Evolutionary conservation across 225 moss, liverwort and hornwort genomes (phyloP).

Genomic region (Polytrichum formosum): DNA sequence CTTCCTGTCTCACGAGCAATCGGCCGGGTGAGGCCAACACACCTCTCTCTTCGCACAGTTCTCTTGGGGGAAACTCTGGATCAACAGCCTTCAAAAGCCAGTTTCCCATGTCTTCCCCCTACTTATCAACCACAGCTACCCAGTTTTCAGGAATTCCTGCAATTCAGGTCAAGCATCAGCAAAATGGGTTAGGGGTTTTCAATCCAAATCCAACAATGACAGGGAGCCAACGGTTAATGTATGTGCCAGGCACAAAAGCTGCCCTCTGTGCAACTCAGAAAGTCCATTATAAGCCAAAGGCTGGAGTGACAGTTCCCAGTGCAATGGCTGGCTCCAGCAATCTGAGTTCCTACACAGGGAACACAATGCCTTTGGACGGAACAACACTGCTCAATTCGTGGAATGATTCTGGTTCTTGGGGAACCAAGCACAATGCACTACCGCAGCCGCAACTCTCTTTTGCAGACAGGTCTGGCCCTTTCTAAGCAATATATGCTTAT

Average conservation of each 20-base stretch:
- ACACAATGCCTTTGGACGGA: slow-evolving; percentile 27
- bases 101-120: slow-evolving; percentile 54
- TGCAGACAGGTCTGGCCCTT: slow-evolving; percentile 45
- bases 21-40: slow-evolving; percentile 48
- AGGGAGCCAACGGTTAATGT: slow-evolving; percentile 45
- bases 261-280: slow-evolving; percentile 45
- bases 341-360: slow-evolving; percentile 25
- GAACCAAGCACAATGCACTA: slow-evolving; percentile 41
- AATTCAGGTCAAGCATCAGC: slow-evolving; percentile 48
- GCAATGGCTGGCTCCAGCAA: slow-evolving; percentile 24
- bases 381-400: slow-evolving; percentile 34
- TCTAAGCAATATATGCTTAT: neutral
- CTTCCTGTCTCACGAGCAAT: slow-evolving; percentile 48
- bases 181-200: slow-evolving; percentile 47
- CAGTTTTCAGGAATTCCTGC: slow-evolving; percentile 39
- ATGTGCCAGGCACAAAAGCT: slow-evolving; percentile 40
- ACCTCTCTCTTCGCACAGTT: slow-evolving; percentile 52
- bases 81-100: slow-evolving; percentile 47
- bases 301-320: slow-evolving; percentile 22
- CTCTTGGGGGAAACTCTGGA: slow-evolving; percentile 44
- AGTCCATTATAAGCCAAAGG: slow-evolving; percentile 33
- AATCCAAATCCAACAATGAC: slow-evolving; percentile 25
- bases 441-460: slow-evolving; percentile 61
- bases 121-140: slow-evolving; percentile 42
- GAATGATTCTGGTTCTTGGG: slow-evolving; percentile 61